A percentile compares a stretch with the other conserved stretches of the same genome.
Conservation (phyloP, 2,329 filamentous ascomycete species). For the Ceratocystis papillata region DNA sequence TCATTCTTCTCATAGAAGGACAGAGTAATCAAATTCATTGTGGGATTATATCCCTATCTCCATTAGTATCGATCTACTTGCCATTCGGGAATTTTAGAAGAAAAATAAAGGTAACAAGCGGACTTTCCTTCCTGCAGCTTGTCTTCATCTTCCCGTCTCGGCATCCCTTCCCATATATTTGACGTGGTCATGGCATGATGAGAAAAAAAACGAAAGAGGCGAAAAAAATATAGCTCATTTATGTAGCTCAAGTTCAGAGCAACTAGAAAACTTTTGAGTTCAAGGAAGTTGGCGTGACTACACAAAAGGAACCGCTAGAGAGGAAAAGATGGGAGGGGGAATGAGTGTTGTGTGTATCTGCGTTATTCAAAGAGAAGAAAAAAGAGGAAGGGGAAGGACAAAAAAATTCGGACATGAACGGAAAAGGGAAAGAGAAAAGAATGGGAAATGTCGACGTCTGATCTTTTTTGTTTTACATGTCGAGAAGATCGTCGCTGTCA, state of each 20-base stretch:
- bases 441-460: slow-evolving; percentile 9
- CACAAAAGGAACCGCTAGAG: slow-evolving; percentile 11
- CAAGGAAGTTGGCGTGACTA: neutral
- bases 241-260: neutral
- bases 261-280: slow-evolving; percentile 5
- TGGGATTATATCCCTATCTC: neutral
- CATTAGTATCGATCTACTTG: neutral
- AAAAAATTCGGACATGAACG: neutral
- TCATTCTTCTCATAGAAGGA: neutral
- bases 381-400: neutral
- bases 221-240: slow-evolving; percentile 8
- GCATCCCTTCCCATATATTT: too few species aligned
- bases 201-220: slow-evolving; percentile 2
- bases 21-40: neutral
- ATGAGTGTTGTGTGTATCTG: neutral
- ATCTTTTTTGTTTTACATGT: slow-evolving; percentile 17
- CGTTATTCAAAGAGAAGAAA: neutral
- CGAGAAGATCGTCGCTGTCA: slow-evolving; percentile 66
- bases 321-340: neutral
- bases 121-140: neutral
- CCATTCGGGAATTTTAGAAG: neutral
- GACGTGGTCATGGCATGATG: neutral
- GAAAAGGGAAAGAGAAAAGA: slow-evolving; percentile 5
- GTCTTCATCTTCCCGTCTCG: too few species aligned
- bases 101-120: neutral